Base-by-base conservation (phyloP, 805 yeast genomes). In the Helenozyma baotianmanensis region DNA sequence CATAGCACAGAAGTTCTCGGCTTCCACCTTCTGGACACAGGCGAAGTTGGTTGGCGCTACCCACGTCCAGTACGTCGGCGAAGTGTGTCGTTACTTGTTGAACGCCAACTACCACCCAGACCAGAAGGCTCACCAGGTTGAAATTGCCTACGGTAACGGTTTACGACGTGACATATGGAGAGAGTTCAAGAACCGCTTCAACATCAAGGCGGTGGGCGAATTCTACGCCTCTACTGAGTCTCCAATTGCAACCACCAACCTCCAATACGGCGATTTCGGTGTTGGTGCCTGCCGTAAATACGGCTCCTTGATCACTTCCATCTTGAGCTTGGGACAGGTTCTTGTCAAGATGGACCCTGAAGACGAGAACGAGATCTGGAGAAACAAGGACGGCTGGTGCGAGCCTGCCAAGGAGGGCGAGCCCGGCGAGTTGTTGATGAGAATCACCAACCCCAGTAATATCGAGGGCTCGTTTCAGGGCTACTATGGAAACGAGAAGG, bases 201-300 rank as follows among this genome's bases (percentile, higher is more conserved):
- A 77, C 38, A 81, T 89, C 39, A 64, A 71, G 17, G 81, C 75
- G 4, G 72, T 89, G 39, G 95, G 95, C 11, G 97, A 89, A 55
- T 89, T 90, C 52, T 89, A 89, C 58, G 95, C 95, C 1, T 82
- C 96, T 2, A 87, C 96, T 1, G 97, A 89, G 54, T 79, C 90
- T 3, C 97, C 97, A 13, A 74, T 85, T 47, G 96, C 94, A 1
- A 74, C 89, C 12, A 87, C 94, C 2, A 80, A 78, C 50, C 73
- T 75, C 50, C 97, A 90, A 60, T 61, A 58, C 29, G 94, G 94
- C 15, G 81, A 77, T 25, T 73, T 66, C 52, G 97, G 95, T 5
- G 69, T 87, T 30, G 97, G 97, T 9, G 92, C 96, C 0, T 82
- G 94, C 52, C 76, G 95, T 47, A 81, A 77, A 52, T 84, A 82